Evolutionary conservation across 495 filamentous ascomycete genomes (phyloP).

Genomic region (Lophium mytilinum): DNA sequence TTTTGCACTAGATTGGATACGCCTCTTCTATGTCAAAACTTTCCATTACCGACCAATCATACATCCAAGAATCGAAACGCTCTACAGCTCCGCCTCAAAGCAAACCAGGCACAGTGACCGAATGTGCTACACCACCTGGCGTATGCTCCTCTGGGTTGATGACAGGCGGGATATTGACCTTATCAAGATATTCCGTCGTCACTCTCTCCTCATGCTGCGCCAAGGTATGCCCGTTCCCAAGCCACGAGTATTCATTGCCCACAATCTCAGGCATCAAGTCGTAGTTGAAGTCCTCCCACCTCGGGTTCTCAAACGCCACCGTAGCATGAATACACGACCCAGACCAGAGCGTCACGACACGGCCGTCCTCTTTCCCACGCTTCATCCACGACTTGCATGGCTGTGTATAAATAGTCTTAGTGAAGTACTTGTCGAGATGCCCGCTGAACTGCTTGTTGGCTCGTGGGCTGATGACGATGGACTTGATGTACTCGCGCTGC

Average conservation of each 20-base stretch:
- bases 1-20: no score
- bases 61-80: no score
- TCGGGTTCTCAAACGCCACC: not conserved
- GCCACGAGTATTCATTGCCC: not conserved
- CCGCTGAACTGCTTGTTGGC: slow-evolving; percentile 46
- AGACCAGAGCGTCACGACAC: not conserved
- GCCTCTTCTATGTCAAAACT: no score
- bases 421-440: slow-evolving; percentile 58
- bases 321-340: not conserved
- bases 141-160: not conserved
- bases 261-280: not conserved
- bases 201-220: not conserved
- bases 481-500: slow-evolving; percentile 5
- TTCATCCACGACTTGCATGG: not conserved
- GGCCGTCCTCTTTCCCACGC: not conserved
- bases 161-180: not conserved
- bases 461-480: not conserved
- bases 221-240: not conserved
- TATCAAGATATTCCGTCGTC: not conserved
- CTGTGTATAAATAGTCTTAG: not conserved
- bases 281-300: not conserved
- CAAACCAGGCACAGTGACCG: not conserved
- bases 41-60: no score
- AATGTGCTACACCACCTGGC: not conserved
- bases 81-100: not conserved